These are phyloP conservation scores for Rosa lucieae DNA, from an alignment of 306 rosid genomes.

Conservation along the genomic window DNA sequence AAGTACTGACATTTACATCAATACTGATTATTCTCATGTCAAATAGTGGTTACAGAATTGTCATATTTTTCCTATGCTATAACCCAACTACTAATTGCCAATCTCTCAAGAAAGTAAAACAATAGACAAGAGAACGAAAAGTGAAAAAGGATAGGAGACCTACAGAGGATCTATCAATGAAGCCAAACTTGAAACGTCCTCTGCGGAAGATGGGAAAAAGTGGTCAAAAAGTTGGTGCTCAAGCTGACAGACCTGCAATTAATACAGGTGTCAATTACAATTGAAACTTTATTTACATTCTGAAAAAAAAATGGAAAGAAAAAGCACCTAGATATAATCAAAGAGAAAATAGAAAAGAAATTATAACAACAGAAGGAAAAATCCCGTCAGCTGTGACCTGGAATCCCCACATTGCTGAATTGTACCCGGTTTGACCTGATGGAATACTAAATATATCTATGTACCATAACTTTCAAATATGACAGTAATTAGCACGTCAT, in stretches of 20 bases:
- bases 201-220: constrained; percentile 89
- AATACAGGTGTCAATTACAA: constrained; percentile 26
- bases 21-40: neutral
- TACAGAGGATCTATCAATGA: constrained; percentile 96
- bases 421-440: neutral
- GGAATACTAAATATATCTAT: constrained; percentile 1
- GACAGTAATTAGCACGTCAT: neutral
- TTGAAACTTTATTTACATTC: neutral
- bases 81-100: neutral
- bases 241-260: constrained; percentile 94
- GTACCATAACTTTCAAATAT: neutral
- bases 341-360: neutral
- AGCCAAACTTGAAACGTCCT: constrained; percentile 89
- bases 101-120: neutral
- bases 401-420: neutral
- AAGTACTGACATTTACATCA: neutral
- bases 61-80: neutral
- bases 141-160: constrained; percentile 32
- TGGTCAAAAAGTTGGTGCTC: constrained; percentile 94
- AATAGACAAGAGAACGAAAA: neutral
- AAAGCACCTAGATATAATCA: neutral
- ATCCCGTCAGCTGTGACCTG: neutral
- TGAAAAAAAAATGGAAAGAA: neutral
- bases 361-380: neutral
- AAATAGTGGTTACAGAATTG: neutral